Conservation (phyloP, 306 rosid species). For the Glycine tomentella region DNA sequence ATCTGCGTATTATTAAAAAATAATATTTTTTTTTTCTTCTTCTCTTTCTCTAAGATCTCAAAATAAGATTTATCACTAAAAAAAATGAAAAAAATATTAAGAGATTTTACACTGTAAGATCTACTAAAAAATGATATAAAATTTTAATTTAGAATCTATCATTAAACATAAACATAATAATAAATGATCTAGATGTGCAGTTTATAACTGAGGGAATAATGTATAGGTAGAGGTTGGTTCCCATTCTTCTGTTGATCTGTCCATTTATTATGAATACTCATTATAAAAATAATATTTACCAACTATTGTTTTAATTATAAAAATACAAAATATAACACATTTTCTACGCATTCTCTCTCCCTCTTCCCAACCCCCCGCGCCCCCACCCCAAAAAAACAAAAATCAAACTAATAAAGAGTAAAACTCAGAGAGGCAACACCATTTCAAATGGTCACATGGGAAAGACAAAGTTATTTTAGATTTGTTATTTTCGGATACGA, state of each 20-base stretch:
- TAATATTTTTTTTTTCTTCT: too few species aligned
- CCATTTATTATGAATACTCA: too few species aligned
- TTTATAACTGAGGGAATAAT: conserved; percentile 16
- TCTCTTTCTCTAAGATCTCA: too few species aligned
- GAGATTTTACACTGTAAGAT: too few species aligned
- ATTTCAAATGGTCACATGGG: not conserved
- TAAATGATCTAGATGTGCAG: not conserved
- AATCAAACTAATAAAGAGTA: not conserved
- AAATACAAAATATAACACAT: not conserved
- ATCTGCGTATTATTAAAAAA: too few species aligned
- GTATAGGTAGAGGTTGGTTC: not conserved
- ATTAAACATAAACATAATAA: not conserved
- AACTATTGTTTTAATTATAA: not conserved
- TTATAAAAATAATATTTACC: not conserved
- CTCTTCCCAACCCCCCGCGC: too few species aligned
- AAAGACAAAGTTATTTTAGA: not conserved
- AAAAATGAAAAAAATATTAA: too few species aligned
- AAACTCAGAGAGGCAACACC: not conserved
- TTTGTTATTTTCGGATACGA: too few species aligned
- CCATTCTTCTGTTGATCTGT: not conserved
- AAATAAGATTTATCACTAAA: too few species aligned
- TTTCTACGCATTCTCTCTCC: not conserved
- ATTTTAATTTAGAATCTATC: too few species aligned
- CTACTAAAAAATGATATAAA: too few species aligned
- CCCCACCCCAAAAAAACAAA: too few species aligned